Evolutionary conservation across 129 eudicot species (phyloP).

Genomic region (Centella asiatica): DNA sequence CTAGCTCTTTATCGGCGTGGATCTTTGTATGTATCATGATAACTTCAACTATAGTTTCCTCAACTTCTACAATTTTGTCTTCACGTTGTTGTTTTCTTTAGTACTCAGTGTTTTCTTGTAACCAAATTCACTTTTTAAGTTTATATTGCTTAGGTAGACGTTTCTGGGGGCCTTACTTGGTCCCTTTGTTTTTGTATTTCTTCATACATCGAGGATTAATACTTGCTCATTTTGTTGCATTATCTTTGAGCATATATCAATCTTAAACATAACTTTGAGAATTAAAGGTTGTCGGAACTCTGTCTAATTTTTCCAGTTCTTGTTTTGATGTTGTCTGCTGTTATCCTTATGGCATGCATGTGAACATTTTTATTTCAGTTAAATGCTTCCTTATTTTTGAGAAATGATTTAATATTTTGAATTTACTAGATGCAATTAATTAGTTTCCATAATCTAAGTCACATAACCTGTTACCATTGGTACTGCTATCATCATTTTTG

Average conservation of each 20-base stretch:
- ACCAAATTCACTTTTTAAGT: conserved; percentile 12
- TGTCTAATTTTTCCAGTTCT: background rate
- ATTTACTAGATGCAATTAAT: no score
- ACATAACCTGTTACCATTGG: no score
- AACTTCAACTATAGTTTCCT: conserved; percentile 15
- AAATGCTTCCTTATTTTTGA: background rate
- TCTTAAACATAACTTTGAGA: background rate
- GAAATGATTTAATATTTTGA: background rate
- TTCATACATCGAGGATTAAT: background rate
- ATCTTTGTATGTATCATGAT: conserved; percentile 69
- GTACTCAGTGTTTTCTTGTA: conserved; percentile 19
- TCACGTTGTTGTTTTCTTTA: conserved; percentile 2
- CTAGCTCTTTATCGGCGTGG: conserved; percentile 73
- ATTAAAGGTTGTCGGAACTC: background rate
- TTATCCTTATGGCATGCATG: background rate
- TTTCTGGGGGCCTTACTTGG: background rate
- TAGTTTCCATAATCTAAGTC: no score
- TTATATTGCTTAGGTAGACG: background rate
- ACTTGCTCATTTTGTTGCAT: background rate
- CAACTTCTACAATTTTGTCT: conserved; percentile 1
- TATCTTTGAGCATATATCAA: background rate
- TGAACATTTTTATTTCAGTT: background rate
- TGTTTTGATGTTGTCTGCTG: background rate
- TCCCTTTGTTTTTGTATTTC: background rate
- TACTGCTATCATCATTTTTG: no score